Conservation (phyloP, 179 eudicot genomes). For the Nepenthes alata region DNA sequence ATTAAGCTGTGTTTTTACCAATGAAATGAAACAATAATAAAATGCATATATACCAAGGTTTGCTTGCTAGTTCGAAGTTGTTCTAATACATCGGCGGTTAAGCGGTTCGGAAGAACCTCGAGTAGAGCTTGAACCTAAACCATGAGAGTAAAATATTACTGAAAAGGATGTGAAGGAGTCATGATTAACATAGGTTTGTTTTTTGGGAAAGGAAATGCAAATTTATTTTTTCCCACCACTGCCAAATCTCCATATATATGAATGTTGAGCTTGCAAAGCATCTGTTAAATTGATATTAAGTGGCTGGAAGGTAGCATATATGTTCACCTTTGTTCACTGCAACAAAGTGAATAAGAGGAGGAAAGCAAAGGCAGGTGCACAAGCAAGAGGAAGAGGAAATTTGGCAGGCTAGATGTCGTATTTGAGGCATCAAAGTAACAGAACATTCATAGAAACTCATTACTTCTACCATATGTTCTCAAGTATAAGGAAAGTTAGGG, state of each 20-base stretch:
- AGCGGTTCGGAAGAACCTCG: conserved; percentile 80
- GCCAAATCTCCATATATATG: too few relatives aligned
- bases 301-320: background rate
- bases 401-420: background rate
- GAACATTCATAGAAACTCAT: too few relatives aligned
- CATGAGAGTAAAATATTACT: conserved; percentile 6
- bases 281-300: too few relatives aligned
- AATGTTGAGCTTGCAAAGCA: too few relatives aligned
- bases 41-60: conserved; percentile 45
- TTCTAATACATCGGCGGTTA: conserved; percentile 75
- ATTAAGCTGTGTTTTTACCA: background rate
- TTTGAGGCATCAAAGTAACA: too few relatives aligned
- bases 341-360: too few relatives aligned
- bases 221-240: too few relatives aligned
- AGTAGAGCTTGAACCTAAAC: conserved; percentile 74
- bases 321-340: background rate
- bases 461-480: too few relatives aligned
- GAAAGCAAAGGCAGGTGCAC: too few relatives aligned
- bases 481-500: too few relatives aligned
- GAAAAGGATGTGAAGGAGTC: background rate
- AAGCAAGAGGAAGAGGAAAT: background rate
- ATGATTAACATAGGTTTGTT: too few relatives aligned
- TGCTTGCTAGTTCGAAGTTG: conserved; percentile 93
- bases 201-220: too few relatives aligned
- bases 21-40: background rate